Conservation (phyloP, 306 rosid genomes). For the Albizia julibrissin region DNA sequence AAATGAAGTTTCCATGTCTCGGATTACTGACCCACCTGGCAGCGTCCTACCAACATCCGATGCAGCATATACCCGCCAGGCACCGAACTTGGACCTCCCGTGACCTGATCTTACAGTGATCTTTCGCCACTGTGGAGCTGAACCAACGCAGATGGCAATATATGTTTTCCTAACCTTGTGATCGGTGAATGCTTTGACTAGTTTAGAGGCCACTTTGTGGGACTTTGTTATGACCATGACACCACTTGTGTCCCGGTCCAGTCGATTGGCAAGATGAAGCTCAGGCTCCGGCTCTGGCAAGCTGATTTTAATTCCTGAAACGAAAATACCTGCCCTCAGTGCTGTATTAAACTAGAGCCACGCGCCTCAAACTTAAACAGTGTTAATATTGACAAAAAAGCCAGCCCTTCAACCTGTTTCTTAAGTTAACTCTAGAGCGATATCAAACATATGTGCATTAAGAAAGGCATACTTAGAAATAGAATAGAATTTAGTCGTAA, state of each 20-base stretch:
- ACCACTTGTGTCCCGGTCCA: conserved; percentile 89
- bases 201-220: conserved; percentile 76
- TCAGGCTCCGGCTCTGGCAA: conserved; percentile 49
- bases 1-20: conserved; percentile 82
- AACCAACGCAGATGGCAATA: conserved; percentile 66
- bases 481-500: background rate
- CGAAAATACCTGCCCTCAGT: conserved; percentile 11
- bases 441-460: background rate
- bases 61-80: conserved; percentile 78
- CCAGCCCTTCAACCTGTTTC: background rate
- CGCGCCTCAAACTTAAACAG: background rate
- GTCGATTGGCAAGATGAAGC: conserved; percentile 89
- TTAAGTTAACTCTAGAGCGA: background rate
- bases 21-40: conserved; percentile 85
- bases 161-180: conserved; percentile 77
- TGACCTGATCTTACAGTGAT: conserved; percentile 76
- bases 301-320: conserved; percentile 38
- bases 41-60: conserved; percentile 70
- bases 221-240: conserved; percentile 77
- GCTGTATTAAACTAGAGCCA: conserved; percentile 1
- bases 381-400: background rate
- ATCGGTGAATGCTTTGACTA: conserved; percentile 79
- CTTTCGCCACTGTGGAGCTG: conserved; percentile 62
- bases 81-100: conserved; percentile 90
- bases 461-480: background rate